Evolutionary conservation across 176 grass and related monocot species (phyloP).

Genomic region (Oryza longistaminata): DNA sequence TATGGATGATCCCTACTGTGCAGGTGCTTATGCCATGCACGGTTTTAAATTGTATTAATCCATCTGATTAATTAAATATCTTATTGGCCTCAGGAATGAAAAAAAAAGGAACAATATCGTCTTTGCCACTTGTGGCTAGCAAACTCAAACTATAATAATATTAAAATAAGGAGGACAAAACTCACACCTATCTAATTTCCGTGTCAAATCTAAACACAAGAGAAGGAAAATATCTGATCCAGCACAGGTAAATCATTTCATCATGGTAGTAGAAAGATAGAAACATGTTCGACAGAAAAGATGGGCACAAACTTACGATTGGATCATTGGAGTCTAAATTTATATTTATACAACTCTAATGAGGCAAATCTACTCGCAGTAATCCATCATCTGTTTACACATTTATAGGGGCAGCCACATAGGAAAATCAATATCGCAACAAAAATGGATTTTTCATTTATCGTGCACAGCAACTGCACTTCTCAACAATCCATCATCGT

Average conservation of each 20-base stretch:
- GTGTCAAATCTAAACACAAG: no score
- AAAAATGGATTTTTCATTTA: not conserved
- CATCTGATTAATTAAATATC: not conserved
- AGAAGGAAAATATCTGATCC: not conserved
- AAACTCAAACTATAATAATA: not conserved
- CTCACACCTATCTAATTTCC: no score
- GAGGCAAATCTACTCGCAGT: no score
- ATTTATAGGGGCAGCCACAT: not conserved
- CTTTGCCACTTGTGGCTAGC: not conserved
- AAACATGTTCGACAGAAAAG: not conserved
- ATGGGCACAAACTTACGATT: not conserved
- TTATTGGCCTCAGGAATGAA: not conserved
- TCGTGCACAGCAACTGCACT: slow-evolving; percentile 19
- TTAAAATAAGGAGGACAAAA: not conserved
- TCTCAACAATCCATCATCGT: not conserved
- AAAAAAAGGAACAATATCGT: not conserved
- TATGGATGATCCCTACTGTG: no score
- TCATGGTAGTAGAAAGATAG: not conserved
- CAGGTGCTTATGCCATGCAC: not conserved
- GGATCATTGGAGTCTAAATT: no score
- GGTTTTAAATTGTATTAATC: not conserved
- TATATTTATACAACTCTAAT: no score
- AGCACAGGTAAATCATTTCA: not conserved
- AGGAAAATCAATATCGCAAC: not conserved
- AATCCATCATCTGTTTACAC: not conserved